Base-by-base conservation (phyloP, 2,329 filamentous ascomycete species). In the Fusarium subtropicale region DNA sequence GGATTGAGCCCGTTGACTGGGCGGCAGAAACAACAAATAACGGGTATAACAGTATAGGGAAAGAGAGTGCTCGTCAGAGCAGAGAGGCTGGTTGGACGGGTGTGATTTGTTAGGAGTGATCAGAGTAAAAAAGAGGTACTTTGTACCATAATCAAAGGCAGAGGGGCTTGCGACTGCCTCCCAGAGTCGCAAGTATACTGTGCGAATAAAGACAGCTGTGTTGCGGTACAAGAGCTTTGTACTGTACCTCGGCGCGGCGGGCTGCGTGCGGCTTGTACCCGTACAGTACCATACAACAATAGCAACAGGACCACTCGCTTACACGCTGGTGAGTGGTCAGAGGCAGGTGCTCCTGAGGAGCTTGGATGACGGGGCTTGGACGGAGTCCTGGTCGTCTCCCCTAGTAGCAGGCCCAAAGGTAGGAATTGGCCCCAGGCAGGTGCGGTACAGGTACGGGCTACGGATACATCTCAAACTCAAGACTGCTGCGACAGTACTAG, bases 261-360 rank as follows among this genome's bases (percentile, higher is more conserved):
- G 69, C 72, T 73, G 73, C 69, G 71, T 68, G 66, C 54, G 57
- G 48, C 67, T 71, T 73, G 79, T 81, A 79, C 75, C 77, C 73
- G 68, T 79, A 81, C 79, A 81, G 79, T 80, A 80, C 78, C 77
- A 60, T 72, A 64, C 70, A 75, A 71, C 67, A 71, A 70, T 72
- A 74, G 70, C 60, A 74, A 64, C 69, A 71, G 65, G n/a, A 48
- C 52, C 41, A 64, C 67, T 24, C 44, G 64, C 41, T 70, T 67
- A 46, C 64, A 42, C 41, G 67, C 45, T 67, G 69, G 50, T 71
- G 66, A 74, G 66, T 73, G 73, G 73, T 60, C 64, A 67, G 64
- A 65, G 58, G 41, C 46, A 51, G 56, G 68, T 63, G 67, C 60
- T 69, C 55, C 47, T 62, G 56, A 38, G 70, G 60, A 71, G 69